Evolutionary conservation across 768 basidiomycete genomes (phyloP).

Genomic region (Suillus plorans): DNA sequence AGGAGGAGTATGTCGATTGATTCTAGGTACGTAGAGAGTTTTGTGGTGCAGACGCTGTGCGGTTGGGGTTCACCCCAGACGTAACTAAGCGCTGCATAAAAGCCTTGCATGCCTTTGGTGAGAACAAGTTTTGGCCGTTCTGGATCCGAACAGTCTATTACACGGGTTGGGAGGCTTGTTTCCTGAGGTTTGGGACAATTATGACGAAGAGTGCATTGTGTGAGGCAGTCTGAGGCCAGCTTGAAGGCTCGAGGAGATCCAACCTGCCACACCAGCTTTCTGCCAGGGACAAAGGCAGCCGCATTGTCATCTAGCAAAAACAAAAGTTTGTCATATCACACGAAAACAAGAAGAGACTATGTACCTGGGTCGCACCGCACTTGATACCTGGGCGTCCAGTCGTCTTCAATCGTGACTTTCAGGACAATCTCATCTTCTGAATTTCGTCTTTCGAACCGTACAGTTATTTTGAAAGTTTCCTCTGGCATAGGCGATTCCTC

Average conservation of each 20-base stretch:
- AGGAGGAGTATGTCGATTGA: slow-evolving; percentile 3
- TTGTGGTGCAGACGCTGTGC: slow-evolving; percentile 2
- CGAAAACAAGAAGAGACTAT: neutral
- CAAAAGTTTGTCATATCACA: neutral
- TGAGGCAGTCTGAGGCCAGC: slow-evolving; percentile 5
- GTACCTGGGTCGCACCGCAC: slow-evolving; percentile 6
- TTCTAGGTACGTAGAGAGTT: neutral
- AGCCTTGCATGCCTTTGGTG: neutral
- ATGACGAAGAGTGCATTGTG: slow-evolving; percentile 5
- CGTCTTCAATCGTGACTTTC: neutral
- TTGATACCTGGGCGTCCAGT: neutral
- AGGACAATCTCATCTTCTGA: neutral
- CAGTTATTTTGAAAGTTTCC: slow-evolving; percentile 7
- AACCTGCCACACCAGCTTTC: slow-evolving; percentile 5
- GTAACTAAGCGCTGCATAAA: slow-evolving; percentile 9
- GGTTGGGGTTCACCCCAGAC: slow-evolving; percentile 12
- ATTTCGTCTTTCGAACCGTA: neutral
- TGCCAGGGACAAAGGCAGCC: neutral
- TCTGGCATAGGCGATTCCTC: neutral
- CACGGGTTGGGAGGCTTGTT: slow-evolving; percentile 5
- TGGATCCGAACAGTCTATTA: slow-evolving; percentile 9
- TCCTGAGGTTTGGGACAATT: neutral
- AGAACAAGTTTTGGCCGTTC: slow-evolving; percentile 2
- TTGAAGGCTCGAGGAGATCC: slow-evolving; percentile 4
- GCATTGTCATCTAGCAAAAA: neutral